phyloP scores from a whole-genome alignment of 495 filamentous ascomycete genomes.

The Talaromyces thailandensis region DNA sequence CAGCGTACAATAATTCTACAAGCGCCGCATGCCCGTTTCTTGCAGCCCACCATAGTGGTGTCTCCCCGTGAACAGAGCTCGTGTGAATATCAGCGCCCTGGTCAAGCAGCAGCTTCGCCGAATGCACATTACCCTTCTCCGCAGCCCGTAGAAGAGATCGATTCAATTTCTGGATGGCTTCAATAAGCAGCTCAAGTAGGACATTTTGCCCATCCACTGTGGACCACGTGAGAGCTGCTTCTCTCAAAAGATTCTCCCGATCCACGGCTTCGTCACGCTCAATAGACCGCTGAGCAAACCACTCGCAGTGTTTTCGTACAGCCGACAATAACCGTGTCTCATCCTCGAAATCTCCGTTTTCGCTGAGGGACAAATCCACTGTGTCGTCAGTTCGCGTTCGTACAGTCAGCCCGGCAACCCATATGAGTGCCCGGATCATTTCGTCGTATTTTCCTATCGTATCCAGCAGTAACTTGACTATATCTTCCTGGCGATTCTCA shows the following conservation, averaged over 20 bases:
- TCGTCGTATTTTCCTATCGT: not conserved
- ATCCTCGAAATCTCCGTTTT: not conserved
- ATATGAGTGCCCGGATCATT: not conserved
- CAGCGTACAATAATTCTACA: not conserved
- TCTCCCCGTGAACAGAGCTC: not conserved
- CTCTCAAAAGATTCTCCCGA: not conserved
- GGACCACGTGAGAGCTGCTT: not conserved
- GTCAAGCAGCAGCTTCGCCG: not conserved
- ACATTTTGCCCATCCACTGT: not conserved
- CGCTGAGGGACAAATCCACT: not conserved
- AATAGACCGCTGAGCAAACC: not conserved
- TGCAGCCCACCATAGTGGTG: not conserved
- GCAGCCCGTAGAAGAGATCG: not conserved
- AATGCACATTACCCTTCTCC: not conserved
- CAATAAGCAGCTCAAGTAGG: not conserved
- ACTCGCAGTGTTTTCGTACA: not conserved
- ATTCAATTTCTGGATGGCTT: not conserved
- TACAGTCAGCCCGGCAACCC: not conserved
- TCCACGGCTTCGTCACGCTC: not conserved
- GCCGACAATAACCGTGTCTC: not conserved
- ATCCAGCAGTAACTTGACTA: not conserved
- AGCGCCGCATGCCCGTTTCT: not conserved
- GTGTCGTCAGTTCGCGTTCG: not conserved
- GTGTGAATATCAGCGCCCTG: slow-evolving; percentile 9
- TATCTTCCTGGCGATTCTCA: not conserved